Evolutionary conservation across 1,139 yeast genomes (phyloP).

Genomic region (Yarrowia galli): DNA sequence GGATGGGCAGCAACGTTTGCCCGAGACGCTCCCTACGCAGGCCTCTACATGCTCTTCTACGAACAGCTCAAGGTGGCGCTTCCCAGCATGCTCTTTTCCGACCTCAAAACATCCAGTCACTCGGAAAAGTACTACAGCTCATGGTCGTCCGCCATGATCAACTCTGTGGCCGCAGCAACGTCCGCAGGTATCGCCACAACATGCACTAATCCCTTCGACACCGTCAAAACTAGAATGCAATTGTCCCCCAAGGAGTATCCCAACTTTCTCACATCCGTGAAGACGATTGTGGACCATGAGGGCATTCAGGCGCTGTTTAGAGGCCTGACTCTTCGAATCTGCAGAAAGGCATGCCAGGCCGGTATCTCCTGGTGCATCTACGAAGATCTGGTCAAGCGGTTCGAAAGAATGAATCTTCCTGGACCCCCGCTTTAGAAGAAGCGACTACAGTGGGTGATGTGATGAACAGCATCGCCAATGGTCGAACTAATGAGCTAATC

Average conservation of each 20-base stretch:
- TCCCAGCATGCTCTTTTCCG: conserved; percentile 44
- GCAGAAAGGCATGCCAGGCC: conserved; percentile 88
- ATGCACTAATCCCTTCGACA: conserved; percentile 93
- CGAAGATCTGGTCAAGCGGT: conserved; percentile 70
- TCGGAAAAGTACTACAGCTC: conserved; percentile 45
- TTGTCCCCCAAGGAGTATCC: conserved; percentile 60
- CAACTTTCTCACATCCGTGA: conserved; percentile 54
- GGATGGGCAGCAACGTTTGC: conserved; percentile 90
- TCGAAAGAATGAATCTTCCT: conserved; percentile 24
- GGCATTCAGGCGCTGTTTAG: conserved; percentile 72
- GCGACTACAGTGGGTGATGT: not conserved
- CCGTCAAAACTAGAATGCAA: conserved; percentile 91
- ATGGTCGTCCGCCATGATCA: conserved; percentile 63
- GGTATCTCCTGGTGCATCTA: conserved; percentile 98
- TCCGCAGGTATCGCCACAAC: conserved; percentile 86
- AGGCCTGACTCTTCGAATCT: conserved; percentile 80
- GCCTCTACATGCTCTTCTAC: conserved; percentile 83
- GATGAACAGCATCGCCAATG: too few relatives aligned
- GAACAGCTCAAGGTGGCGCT: conserved; percentile 69
- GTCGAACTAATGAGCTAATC: too few relatives aligned
- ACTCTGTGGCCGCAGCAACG: conserved; percentile 70
- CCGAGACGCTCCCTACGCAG: conserved; percentile 96
- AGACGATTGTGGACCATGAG: conserved; percentile 60
- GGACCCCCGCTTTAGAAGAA: not conserved
- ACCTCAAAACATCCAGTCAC: conserved; percentile 41